Evolutionary conservation across 371 early-diverging fungal species (phyloP).

Genomic region (Mortierella sp.): DNA sequence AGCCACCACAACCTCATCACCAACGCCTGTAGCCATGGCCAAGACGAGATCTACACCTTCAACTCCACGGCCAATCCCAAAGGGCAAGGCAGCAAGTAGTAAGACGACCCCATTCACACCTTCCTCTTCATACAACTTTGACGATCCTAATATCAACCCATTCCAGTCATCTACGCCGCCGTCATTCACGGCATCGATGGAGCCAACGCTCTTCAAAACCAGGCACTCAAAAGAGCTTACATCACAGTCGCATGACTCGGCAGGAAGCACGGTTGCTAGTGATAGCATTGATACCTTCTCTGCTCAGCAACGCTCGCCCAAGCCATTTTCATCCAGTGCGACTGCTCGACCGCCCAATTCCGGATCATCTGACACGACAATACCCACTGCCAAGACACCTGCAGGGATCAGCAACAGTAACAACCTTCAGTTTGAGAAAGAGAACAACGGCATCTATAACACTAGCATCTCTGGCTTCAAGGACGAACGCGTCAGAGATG

Average conservation of each 20-base stretch:
- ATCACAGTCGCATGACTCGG: not conserved
- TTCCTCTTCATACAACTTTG: slow-evolving; percentile 36
- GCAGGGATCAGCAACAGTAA: not conserved
- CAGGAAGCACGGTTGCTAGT: too few species aligned
- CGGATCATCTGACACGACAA: slow-evolving; percentile 4
- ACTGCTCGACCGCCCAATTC: too few species aligned
- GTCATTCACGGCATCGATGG: slow-evolving; percentile 43
- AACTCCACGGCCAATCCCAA: slow-evolving; percentile 45
- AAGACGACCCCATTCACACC: slow-evolving; percentile 10
- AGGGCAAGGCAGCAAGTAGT: slow-evolving; percentile 2
- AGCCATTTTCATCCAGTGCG: too few species aligned
- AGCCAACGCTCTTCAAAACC: slow-evolving; percentile 20
- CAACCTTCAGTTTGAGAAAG: not conserved
- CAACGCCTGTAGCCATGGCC: not conserved
- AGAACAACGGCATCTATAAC: not conserved
- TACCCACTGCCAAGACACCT: not conserved
- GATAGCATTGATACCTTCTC: too few species aligned
- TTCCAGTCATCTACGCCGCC: slow-evolving; percentile 42
- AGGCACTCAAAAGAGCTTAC: slow-evolving; percentile 2
- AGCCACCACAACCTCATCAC: not conserved
- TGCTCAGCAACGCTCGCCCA: too few species aligned
- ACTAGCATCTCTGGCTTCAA: not conserved
- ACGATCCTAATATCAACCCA: slow-evolving; percentile 29
- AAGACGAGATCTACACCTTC: slow-evolving; percentile 16
- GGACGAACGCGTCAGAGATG: slow-evolving; percentile 15